Percentiles rank a stretch among this genome's conserved stretches.
These are phyloP conservation scores for Ilyonectria mors-panacis DNA, from an alignment of 2,329 filamentous ascomycete genomes.

Conservation along the genomic window DNA sequence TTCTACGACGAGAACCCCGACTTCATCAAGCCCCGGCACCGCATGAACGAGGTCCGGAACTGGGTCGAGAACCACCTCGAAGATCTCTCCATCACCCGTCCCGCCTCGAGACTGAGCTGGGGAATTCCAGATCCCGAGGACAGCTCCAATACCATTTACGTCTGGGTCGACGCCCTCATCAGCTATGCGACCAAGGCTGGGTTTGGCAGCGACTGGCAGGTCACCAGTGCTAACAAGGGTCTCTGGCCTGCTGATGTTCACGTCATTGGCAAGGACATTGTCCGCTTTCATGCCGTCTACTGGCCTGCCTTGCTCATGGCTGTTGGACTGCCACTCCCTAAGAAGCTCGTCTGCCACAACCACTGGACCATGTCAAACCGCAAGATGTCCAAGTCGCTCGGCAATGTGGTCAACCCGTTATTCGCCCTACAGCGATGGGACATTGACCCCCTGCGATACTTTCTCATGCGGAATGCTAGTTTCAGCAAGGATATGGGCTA, in stretches of 20 bases:
- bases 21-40: conserved; percentile 80
- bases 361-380: conserved; percentile 94
- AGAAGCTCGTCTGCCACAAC: conserved; percentile 86
- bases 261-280: conserved; percentile 95
- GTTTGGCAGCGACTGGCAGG: conserved; percentile 75
- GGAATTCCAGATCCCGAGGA: conserved; percentile 92
- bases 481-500: conserved; percentile 87
- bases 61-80: conserved; percentile 84
- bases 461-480: conserved; percentile 85
- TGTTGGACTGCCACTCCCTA: conserved; percentile 82
- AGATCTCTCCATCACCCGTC: conserved; percentile 92
- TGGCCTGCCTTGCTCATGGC: conserved; percentile 98
- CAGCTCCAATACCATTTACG: conserved; percentile 90
- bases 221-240: conserved; percentile 71
- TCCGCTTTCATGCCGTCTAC: conserved; percentile 97
- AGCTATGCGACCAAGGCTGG: conserved; percentile 94
- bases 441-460: conserved; percentile 90
- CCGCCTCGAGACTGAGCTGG: conserved; percentile 84
- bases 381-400: conserved; percentile 97
- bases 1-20: conserved; percentile 84
- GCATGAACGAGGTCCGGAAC: conserved; percentile 84
- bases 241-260: conserved; percentile 95
- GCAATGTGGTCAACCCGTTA: conserved; percentile 96
- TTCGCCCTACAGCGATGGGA: conserved; percentile 92
- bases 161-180: conserved; percentile 96